A percentile compares a stretch with the other conserved stretches of the same genome.
Conservation (phyloP, 768 basidiomycete genomes). For the Hygrocybe coccinea region DNA sequence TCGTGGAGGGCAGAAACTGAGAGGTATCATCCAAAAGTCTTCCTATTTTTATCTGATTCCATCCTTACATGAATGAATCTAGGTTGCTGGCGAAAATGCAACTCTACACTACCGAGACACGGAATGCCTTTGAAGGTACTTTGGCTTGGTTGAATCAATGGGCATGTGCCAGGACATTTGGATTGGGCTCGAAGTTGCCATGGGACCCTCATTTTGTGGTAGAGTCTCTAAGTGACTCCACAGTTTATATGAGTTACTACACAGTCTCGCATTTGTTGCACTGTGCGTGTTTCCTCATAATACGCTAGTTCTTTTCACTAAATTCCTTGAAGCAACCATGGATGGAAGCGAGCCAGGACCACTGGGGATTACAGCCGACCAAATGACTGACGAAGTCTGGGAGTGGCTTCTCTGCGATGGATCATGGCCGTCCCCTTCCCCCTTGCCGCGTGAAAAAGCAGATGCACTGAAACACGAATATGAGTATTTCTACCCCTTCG, state of each 20-base stretch:
- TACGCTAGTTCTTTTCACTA: neutral
- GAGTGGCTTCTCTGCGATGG: constrained; percentile 85
- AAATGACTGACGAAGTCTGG: constrained; percentile 98
- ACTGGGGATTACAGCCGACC: constrained; percentile 78
- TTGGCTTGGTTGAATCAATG: constrained; percentile 96
- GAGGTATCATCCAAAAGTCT: constrained; percentile 48
- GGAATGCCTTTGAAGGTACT: constrained; percentile 86
- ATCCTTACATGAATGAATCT: constrained; percentile 11
- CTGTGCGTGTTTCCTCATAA: constrained; percentile 42
- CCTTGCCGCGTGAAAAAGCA: constrained; percentile 70
- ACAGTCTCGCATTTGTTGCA: constrained; percentile 90
- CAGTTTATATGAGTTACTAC: constrained; percentile 98
- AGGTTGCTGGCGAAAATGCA: constrained; percentile 84
- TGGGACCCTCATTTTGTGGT: constrained; percentile 98
- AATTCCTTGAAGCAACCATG: constrained; percentile 49
- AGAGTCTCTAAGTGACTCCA: constrained; percentile 94
- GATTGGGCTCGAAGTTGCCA: constrained; percentile 89
- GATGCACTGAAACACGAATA: constrained; percentile 86
- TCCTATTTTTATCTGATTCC: constrained; percentile 1
- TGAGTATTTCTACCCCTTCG: constrained; percentile 97
- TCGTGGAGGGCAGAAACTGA: constrained; percentile 85
- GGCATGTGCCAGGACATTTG: constrained; percentile 98
- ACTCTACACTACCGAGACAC: constrained; percentile 85
- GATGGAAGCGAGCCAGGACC: constrained; percentile 78
- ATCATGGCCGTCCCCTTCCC: constrained; percentile 63